These are phyloP conservation scores for Hymenotorrendiella dingleyae DNA, from an alignment of 2,329 filamentous ascomycete genomes.

Conservation along the genomic window DNA sequence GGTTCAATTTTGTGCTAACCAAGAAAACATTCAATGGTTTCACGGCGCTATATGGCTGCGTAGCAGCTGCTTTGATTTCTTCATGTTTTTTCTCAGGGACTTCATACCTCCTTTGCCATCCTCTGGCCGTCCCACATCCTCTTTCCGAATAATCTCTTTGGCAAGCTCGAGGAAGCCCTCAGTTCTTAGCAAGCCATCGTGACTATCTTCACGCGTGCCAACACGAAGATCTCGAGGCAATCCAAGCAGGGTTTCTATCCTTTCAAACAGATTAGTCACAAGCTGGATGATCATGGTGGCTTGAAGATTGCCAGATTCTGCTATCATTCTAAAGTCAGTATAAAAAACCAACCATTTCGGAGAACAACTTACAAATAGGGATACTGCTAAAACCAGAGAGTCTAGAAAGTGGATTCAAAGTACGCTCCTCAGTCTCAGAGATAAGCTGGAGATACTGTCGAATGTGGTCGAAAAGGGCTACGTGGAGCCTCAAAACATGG, in stretches of 20 bases:
- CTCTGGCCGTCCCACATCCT: not conserved
- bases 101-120: not conserved
- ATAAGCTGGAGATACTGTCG: not conserved
- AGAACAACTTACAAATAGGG: not conserved
- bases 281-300: slow-evolving; percentile 2
- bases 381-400: not conserved
- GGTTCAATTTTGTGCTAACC: too few species aligned
- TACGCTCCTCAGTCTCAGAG: not conserved
- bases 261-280: slow-evolving; percentile 2
- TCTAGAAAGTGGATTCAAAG: not conserved
- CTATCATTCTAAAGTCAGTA: not conserved
- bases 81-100: not conserved
- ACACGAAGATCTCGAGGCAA: not conserved
- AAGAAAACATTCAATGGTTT: too few species aligned
- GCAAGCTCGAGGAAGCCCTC: not conserved
- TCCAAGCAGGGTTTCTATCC: not conserved
- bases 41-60: not conserved
- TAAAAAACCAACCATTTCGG: not conserved
- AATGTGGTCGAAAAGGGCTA: not conserved
- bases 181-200: not conserved
- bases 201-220: not conserved
- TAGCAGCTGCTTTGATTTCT: not conserved
- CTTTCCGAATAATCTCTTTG: not conserved
- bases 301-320: slow-evolving; percentile 6
- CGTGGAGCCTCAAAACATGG: not conserved